Evolutionary conservation across 1,139 yeast species (phyloP).

Genomic region (Taiozyma sp.): DNA sequence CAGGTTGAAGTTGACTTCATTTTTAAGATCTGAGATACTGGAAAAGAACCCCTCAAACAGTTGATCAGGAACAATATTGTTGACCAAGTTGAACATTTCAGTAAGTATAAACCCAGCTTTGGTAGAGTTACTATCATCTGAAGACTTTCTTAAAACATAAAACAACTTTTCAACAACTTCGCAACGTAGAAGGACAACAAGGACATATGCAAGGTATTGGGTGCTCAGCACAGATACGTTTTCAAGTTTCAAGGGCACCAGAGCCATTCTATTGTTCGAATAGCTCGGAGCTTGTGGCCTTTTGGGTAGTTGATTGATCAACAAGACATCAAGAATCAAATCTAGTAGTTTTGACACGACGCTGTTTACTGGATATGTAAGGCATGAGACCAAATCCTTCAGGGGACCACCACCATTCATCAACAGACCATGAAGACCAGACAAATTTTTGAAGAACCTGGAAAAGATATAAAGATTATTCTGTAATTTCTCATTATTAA

Average conservation of each 20-base stretch:
- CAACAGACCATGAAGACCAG: slow-evolving; percentile 70
- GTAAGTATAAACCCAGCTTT: slow-evolving; percentile 64
- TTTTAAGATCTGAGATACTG: slow-evolving; percentile 4
- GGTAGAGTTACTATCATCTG: slow-evolving; percentile 41
- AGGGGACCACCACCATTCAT: slow-evolving; percentile 55
- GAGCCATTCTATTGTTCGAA: slow-evolving; percentile 17
- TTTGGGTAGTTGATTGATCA: slow-evolving; percentile 46
- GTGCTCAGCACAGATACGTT: slow-evolving; percentile 34
- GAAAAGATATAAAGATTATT: slow-evolving; percentile 60
- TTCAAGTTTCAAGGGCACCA: slow-evolving; percentile 25
- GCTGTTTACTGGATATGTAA: slow-evolving; percentile 50
- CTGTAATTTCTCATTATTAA: slow-evolving; percentile 51
- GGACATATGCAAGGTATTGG: slow-evolving; percentile 61
- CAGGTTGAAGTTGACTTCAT: neutral
- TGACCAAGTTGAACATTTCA: slow-evolving; percentile 54
- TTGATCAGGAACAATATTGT: slow-evolving; percentile 37
- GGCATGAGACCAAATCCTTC: slow-evolving; percentile 54
- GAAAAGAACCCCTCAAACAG: slow-evolving; percentile 2
- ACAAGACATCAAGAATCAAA: slow-evolving; percentile 61
- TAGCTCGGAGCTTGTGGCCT: slow-evolving; percentile 15
- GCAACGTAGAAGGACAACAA: slow-evolving; percentile 50
- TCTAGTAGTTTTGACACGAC: slow-evolving; percentile 67
- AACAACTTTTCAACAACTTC: slow-evolving; percentile 49
- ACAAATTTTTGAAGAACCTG: slow-evolving; percentile 63
- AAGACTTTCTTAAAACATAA: slow-evolving; percentile 41